Percentiles rank a stretch among this genome's conserved stretches.
phyloP scores from a whole-genome alignment of 768 basidiomycete genomes.

The Chalciporus chontae region DNA sequence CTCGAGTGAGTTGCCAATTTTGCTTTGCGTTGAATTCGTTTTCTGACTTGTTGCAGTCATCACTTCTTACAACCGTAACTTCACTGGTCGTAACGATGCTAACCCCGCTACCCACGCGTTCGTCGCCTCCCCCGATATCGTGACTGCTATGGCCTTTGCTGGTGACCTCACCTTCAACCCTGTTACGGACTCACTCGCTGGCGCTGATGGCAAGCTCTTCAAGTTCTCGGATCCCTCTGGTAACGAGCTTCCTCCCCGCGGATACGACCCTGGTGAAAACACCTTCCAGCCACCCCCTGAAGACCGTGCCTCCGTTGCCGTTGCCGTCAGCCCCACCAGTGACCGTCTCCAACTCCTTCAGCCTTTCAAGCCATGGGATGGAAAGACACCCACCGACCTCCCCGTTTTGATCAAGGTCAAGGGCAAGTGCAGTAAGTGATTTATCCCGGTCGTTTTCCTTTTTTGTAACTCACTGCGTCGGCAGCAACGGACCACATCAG shows the following conservation, averaged over 20 bases:
- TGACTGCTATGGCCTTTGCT: constrained; percentile 95
- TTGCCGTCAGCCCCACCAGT: constrained; percentile 80
- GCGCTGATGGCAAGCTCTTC: constrained; percentile 93
- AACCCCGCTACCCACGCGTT: constrained; percentile 99
- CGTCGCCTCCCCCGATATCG: constrained; percentile 90
- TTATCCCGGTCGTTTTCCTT: background rate
- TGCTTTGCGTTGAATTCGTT: background rate
- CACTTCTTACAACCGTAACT: constrained; percentile 99
- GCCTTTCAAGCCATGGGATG: constrained; percentile 92
- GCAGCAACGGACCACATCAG: constrained; percentile 89
- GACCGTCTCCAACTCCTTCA: constrained; percentile 89
- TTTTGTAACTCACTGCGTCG: constrained; percentile 3
- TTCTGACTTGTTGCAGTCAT: constrained; percentile 56
- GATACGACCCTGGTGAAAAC: constrained; percentile 95
- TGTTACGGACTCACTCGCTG: constrained; percentile 81
- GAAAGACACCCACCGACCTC: constrained; percentile 83
- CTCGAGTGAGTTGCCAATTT: constrained; percentile 66
- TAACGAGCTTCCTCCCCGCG: constrained; percentile 88
- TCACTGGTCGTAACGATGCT: constrained; percentile 99
- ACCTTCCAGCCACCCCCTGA: constrained; percentile 94
- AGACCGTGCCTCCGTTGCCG: constrained; percentile 79
- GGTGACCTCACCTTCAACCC: constrained; percentile 97
- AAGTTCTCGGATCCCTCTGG: constrained; percentile 93
- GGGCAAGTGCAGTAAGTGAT: constrained; percentile 93
- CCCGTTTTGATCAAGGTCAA: constrained; percentile 97